Conservation (phyloP, 306 rosid genomes). For the Adenanthera pavonina region DNA sequence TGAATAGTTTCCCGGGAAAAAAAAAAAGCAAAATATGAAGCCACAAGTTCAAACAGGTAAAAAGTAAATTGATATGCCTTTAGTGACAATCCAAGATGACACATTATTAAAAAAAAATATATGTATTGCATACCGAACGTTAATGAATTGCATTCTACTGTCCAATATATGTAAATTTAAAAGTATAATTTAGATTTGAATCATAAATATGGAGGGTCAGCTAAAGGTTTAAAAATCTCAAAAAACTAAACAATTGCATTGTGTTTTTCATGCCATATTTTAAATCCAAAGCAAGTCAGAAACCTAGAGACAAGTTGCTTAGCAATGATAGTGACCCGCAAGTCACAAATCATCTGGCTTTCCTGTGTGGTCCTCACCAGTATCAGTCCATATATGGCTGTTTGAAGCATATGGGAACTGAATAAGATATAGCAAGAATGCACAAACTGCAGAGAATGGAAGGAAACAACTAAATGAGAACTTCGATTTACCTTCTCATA, state of each 20-base stretch:
- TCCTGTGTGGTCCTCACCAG: constrained; percentile 85
- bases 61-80: neutral
- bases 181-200: constrained; percentile 19
- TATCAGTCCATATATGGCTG: constrained; percentile 97
- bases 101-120: neutral
- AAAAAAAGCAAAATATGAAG: neutral
- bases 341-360: constrained; percentile 53
- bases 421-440: constrained; percentile 34
- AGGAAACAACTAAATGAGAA: constrained; percentile 36
- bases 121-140: neutral
- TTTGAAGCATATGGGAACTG: constrained; percentile 40
- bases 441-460: neutral
- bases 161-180: constrained; percentile 23
- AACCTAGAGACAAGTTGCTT: constrained; percentile 24
- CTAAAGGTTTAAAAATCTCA: constrained; percentile 17
- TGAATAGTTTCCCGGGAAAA: neutral
- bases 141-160: constrained; percentile 13
- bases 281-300: constrained; percentile 7
- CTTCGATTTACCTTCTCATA: constrained; percentile 78
- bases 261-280: constrained; percentile 11
- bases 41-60: neutral
- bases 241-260: constrained; percentile 11
- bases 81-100: neutral
- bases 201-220: constrained; percentile 21
- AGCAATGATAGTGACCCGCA: constrained; percentile 21